Conservation (phyloP, 768 basidiomycete species). For the Pluteus cervinus region DNA sequence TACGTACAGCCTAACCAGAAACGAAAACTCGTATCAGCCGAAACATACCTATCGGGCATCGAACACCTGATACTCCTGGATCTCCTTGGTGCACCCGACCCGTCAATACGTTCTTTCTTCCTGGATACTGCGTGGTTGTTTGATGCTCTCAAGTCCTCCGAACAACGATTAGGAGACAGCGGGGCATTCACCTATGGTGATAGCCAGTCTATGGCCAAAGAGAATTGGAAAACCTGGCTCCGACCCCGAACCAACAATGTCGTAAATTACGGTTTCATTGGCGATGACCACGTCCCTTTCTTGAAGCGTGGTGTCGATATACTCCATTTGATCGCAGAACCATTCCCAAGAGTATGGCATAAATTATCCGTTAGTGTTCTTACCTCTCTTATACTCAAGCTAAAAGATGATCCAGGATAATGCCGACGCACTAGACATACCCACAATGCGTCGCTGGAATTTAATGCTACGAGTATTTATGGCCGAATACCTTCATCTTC, state of each 20-base stretch:
- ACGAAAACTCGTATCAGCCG: slow-evolving; percentile 49
- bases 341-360: slow-evolving; percentile 92
- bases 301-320: slow-evolving; percentile 75
- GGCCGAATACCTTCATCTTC: slow-evolving; percentile 80
- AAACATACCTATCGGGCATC: slow-evolving; percentile 69
- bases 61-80: slow-evolving; percentile 93
- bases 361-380: no score
- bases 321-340: slow-evolving; percentile 83
- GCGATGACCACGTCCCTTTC: slow-evolving; percentile 95
- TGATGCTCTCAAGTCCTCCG: slow-evolving; percentile 67
- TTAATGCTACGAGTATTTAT: slow-evolving; percentile 83
- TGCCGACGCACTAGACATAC: slow-evolving; percentile 74
- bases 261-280: slow-evolving; percentile 54
- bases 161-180: slow-evolving; percentile 59
- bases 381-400: background rate
- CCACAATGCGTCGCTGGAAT: slow-evolving; percentile 88
- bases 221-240: slow-evolving; percentile 65
- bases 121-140: slow-evolving; percentile 91
- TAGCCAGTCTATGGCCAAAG: slow-evolving; percentile 37
- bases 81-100: slow-evolving; percentile 75
- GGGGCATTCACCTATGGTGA: slow-evolving; percentile 53
- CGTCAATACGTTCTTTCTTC: slow-evolving; percentile 76
- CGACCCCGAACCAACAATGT: slow-evolving; percentile 34
- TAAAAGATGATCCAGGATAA: slow-evolving; percentile 60
- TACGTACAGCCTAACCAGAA: slow-evolving; percentile 56